Conservation (phyloP, 78 protist species). For the Isochrysis galbana region DNA sequence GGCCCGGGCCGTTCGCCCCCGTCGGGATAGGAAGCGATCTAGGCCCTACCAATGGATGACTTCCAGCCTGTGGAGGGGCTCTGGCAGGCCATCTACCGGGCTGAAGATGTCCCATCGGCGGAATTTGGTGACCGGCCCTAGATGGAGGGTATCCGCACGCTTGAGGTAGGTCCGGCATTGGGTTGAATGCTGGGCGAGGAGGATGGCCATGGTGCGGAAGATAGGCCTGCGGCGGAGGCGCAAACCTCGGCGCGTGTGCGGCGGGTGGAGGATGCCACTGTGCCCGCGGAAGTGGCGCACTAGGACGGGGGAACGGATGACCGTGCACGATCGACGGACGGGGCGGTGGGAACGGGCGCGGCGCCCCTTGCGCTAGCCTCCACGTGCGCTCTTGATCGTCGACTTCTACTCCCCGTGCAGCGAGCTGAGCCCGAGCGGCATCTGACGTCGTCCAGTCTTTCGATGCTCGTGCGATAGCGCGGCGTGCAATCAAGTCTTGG, state of each 20-base stretch:
- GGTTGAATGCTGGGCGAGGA: not conserved
- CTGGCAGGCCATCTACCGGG: no score
- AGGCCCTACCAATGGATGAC: no score
- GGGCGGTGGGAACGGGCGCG: not conserved
- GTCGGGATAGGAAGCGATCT: not conserved
- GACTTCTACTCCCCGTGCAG: not conserved
- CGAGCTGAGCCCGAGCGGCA: not conserved
- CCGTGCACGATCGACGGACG: not conserved
- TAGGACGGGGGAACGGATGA: not conserved
- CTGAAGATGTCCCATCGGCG: no score
- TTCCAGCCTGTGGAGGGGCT: no score
- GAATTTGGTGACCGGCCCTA: no score
- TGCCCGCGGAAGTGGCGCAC: no score
- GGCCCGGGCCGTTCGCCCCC: not conserved
- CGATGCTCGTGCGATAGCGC: not conserved
- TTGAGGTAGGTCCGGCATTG: no score
- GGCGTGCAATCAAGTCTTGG: not conserved
- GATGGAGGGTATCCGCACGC: no score
- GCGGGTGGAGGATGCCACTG: not conserved
- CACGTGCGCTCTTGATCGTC: not conserved
- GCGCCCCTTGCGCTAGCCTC: not conserved
- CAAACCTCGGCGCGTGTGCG: not conserved
- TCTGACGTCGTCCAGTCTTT: not conserved
- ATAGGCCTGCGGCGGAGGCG: not conserved
- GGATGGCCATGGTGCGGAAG: not conserved